These are phyloP conservation scores for Nitzschia sp. DNA, from an alignment of 108 stramenopile genomes.

Conservation along the genomic window DNA sequence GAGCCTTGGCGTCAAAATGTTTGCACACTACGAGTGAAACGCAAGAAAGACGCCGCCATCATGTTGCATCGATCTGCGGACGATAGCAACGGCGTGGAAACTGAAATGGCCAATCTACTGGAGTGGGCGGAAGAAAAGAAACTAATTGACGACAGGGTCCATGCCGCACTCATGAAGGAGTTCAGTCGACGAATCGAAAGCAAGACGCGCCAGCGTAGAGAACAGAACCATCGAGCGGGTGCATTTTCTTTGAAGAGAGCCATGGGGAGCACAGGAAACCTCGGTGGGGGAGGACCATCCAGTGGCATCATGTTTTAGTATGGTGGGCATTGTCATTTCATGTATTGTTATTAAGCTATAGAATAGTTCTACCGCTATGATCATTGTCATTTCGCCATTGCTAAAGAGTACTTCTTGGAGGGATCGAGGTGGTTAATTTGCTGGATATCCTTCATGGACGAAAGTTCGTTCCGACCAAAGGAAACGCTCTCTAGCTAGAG, in stretches of 20 bases:
- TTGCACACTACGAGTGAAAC: slow-evolving; percentile 55
- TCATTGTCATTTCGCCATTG: not conserved
- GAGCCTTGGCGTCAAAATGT: slow-evolving; percentile 85
- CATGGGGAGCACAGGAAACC: slow-evolving; percentile 13
- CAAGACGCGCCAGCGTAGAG: slow-evolving; percentile 52
- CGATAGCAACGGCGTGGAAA: slow-evolving; percentile 75
- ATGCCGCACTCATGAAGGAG: slow-evolving; percentile 72
- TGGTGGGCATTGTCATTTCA: not conserved
- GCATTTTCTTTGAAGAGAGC: slow-evolving; percentile 18
- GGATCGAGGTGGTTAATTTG: too few species aligned
- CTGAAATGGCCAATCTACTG: slow-evolving; percentile 76
- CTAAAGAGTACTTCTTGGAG: too few species aligned
- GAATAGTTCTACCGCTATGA: not conserved
- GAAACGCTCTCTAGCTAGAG: too few species aligned
- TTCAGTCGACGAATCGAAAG: slow-evolving; percentile 81
- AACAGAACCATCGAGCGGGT: not conserved
- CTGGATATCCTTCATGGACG: too few species aligned
- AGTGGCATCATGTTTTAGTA: slow-evolving; percentile 16
- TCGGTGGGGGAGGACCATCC: not conserved
- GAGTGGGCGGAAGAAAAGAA: slow-evolving; percentile 78
- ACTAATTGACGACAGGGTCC: slow-evolving; percentile 61
- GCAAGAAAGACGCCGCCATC: slow-evolving; percentile 65
- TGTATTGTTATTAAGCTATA: not conserved
- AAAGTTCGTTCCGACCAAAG: too few species aligned
- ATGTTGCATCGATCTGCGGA: slow-evolving; percentile 78